Base-by-base conservation (phyloP, 805 yeast genomes). In the Saccharomycopsis fodiens region DNA sequence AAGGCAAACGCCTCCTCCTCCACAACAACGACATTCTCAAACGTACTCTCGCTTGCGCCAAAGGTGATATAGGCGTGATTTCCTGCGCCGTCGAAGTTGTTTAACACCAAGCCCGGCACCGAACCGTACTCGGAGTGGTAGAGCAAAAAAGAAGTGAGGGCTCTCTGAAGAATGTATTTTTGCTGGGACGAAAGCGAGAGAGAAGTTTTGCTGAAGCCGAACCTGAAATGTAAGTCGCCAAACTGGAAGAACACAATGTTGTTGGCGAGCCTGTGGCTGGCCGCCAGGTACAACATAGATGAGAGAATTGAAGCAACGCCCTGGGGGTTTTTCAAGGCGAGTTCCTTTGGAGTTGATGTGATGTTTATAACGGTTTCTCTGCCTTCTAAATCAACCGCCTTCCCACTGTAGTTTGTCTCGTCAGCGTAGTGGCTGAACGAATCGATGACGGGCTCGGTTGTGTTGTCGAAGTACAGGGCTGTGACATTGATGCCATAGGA, bases 401-500 rank as follows among this genome's bases (percentile, higher is more conserved):
- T 10, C 17, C 39, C 48, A 2, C 35, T 43, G 6, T 20, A 7
- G 6, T 39, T 23, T 4, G 40, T 19, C 12, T 38, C 31, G 20
- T 46, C 51, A 6, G 25, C 17, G 32, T 50, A 50, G 22, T 44
- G 47, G 4, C 44, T 35, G 36, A 44, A 47, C 4, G 43, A 32
- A 29, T 19, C n/a, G 20, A 50, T 37, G 6, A 20, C 43, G 5
- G 43, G 41, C 13, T n/a, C 22, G 10, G 10, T 23, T 4, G 37
- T 34, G 17, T 19, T 35, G 22, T 37, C 27, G 10, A 17, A 10
- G 19, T 44, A 50, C 7, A 12, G 23, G 3, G 34, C 32, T 25
- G 53, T 50, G 12, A 41, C 44, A 35, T 50, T 50, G 41, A 44
- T 44, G 3, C 48, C 53, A 39, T 50, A 50, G 15, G 48, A 37